Percentiles rank a stretch among this genome's conserved stretches.
Evolutionary conservation across 2,329 filamentous ascomycete species (phyloP).

Genomic region (Fusarium continuum): DNA sequence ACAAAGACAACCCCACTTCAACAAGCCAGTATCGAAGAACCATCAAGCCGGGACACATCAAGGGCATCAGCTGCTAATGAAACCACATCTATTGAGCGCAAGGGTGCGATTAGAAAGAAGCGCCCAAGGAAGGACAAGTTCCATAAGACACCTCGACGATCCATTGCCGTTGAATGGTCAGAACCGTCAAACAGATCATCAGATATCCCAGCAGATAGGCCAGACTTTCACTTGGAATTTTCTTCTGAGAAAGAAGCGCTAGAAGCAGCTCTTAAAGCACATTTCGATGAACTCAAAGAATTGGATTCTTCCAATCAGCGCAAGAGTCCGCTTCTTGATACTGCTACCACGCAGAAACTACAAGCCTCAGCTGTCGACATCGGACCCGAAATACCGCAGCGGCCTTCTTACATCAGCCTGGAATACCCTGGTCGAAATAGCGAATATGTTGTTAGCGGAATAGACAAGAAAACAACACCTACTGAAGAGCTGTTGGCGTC

Average conservation of each 20-base stretch:
- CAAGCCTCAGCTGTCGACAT: not conserved
- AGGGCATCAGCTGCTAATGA: not conserved
- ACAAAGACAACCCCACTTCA: not conserved
- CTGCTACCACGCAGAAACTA: not conserved
- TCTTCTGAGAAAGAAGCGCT: slow-evolving; percentile 25
- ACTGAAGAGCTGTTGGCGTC: not conserved
- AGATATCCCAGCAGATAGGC: not conserved
- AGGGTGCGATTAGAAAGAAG: slow-evolving; percentile 33
- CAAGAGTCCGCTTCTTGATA: not conserved
- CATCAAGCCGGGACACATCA: not conserved
- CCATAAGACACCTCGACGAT: not conserved
- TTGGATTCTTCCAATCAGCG: slow-evolving; percentile 12
- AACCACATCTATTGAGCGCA: slow-evolving; percentile 18
- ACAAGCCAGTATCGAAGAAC: not conserved
- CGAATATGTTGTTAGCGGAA: not conserved
- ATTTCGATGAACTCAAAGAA: slow-evolving; percentile 25
- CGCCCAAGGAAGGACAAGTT: slow-evolving; percentile 8
- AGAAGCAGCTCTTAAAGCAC: slow-evolving; percentile 29
- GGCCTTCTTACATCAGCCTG: not conserved
- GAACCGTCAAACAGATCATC: not conserved
- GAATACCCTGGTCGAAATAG: not conserved
- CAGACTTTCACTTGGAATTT: slow-evolving; percentile 6
- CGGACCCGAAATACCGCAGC: not conserved
- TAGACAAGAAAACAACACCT: not conserved
- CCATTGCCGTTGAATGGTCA: slow-evolving; percentile 20